Conservation (phyloP, 345 rosid genomes). For the Salix koriyanagi region DNA sequence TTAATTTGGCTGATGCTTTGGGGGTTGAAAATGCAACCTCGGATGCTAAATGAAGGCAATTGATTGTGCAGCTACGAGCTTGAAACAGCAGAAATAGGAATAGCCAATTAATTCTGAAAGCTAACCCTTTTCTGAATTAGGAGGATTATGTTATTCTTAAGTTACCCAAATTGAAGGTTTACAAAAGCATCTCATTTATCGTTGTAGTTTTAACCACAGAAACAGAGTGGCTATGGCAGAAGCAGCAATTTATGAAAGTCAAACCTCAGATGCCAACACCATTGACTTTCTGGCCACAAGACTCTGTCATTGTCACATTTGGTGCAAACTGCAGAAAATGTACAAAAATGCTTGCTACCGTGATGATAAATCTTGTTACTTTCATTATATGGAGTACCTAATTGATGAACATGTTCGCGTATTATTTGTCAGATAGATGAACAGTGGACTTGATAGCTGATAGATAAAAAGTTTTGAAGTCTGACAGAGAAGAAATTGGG, state of each 20-base stretch:
- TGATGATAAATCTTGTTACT: not conserved
- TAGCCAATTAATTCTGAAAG: not conserved
- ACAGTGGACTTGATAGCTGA: not conserved
- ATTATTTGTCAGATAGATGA: not conserved
- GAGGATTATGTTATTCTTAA: conserved; percentile 2
- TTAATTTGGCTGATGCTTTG: conserved; percentile 67
- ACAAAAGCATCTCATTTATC: not conserved
- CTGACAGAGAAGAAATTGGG: no score
- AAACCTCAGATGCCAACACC: not conserved
- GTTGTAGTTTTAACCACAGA: not conserved
- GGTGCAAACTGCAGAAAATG: not conserved
- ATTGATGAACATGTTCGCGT: not conserved
- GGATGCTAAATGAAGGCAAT: conserved; percentile 15
- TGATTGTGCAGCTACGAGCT: not conserved
- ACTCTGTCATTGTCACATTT: not conserved
- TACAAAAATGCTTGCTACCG: not conserved
- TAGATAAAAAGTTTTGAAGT: not conserved
- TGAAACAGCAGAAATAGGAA: not conserved
- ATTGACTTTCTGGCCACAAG: not conserved
- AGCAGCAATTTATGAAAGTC: not conserved
- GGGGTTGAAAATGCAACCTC: conserved; percentile 31
- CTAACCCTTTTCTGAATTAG: not conserved
- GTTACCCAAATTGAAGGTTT: not conserved
- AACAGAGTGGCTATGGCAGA: not conserved
- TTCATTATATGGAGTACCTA: no score